Percentiles rank a stretch among this genome's conserved stretches.
Conservation (phyloP, 176 grass and related monocot species). For the Stipa capillata region DNA sequence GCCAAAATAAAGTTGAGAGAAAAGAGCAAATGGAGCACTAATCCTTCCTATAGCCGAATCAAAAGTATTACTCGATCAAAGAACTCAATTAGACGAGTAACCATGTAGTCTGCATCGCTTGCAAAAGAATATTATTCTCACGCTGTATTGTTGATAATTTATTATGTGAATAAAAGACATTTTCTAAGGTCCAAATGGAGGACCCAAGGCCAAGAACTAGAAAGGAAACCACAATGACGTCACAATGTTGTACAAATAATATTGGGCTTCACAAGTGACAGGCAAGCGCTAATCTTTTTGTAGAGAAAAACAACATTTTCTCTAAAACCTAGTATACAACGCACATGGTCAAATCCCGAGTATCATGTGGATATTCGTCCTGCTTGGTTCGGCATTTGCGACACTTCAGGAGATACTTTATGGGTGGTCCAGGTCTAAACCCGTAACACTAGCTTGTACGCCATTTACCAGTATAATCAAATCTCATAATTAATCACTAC, state of each 20-base stretch:
- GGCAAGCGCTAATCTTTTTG: too few species aligned
- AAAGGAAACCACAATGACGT: not conserved
- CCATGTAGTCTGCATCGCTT: too few species aligned
- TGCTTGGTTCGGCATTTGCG: not conserved
- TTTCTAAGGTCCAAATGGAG: not conserved
- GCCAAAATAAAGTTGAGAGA: not conserved
- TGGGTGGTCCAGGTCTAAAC: conserved; percentile 10
- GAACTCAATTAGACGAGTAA: too few species aligned
- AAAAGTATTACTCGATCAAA: too few species aligned
- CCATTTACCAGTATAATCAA: not conserved
- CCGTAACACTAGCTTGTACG: too few species aligned
- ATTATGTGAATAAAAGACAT: not conserved
- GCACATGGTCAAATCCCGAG: conserved; percentile 11
- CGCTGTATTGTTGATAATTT: not conserved
- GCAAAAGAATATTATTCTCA: not conserved
- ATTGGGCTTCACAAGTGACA: not conserved
- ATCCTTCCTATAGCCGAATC: too few species aligned
- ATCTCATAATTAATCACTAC: not conserved
- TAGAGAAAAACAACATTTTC: too few species aligned
- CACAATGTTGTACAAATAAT: not conserved
- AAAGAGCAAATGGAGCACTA: too few species aligned
- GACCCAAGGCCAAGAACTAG: not conserved
- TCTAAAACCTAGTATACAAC: not conserved
- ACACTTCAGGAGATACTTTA: conserved; percentile 24
- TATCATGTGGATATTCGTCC: conserved; percentile 14